Evolutionary conservation across 139 green algal genomes (phyloP).

Genomic region (Micractinium conductrix): DNA sequence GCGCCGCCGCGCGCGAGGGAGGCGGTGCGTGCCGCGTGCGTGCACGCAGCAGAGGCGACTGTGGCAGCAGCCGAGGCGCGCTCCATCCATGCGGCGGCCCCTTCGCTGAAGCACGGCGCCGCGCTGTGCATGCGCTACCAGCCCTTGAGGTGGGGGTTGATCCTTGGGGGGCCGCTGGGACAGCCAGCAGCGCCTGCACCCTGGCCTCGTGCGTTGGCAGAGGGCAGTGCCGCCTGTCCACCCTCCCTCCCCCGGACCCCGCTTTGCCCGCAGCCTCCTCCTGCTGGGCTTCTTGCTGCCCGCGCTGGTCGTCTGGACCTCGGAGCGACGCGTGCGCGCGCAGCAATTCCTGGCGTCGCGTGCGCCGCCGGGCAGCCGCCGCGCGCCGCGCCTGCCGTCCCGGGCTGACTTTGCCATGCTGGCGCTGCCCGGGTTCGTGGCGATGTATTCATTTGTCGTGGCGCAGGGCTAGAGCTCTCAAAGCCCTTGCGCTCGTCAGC

Average conservation of each 20-base stretch:
- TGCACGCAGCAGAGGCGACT: background rate
- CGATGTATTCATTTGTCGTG: background rate
- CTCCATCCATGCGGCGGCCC: too few species aligned
- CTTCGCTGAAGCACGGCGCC: background rate
- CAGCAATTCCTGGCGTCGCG: background rate
- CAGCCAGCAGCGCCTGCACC: background rate
- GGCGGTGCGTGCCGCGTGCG: background rate
- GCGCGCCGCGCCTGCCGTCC: background rate
- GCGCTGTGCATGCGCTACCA: conserved; percentile 18
- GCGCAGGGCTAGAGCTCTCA: too few species aligned
- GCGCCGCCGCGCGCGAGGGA: background rate
- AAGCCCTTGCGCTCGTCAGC: too few species aligned
- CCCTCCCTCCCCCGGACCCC: background rate
- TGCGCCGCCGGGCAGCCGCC: background rate
- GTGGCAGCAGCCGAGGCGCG: background rate
- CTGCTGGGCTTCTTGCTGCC: conserved; percentile 9
- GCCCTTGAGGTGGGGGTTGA: background rate
- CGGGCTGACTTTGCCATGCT: background rate
- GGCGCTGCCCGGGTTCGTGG: background rate
- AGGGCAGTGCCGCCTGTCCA: background rate
- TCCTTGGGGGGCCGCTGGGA: background rate
- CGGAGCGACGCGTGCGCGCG: background rate
- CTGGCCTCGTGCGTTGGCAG: background rate
- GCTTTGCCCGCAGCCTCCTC: background rate
- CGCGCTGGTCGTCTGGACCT: background rate